Evolutionary conservation across 768 basidiomycete species (phyloP).

Genomic region (Sarcodon aspratus): DNA sequence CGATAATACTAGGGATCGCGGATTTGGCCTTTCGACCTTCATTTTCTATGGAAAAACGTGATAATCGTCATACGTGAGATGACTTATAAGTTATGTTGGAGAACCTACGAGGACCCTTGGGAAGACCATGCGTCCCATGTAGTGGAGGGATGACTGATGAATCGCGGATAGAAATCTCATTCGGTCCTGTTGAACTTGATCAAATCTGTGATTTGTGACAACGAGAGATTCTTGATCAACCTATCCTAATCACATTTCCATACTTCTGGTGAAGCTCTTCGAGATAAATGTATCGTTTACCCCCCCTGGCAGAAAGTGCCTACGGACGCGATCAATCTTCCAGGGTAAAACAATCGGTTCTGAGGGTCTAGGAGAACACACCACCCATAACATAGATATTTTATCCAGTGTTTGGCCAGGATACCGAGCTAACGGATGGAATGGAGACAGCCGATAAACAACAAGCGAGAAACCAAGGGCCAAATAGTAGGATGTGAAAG

Average conservation of each 20-base stretch:
- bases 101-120: constrained; percentile 14
- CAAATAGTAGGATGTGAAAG: not conserved
- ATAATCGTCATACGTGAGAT: not conserved
- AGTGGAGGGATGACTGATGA: constrained; percentile 9
- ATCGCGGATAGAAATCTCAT: constrained; percentile 13
- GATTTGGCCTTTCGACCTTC: not conserved
- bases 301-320: constrained; percentile 6
- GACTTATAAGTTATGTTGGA: not conserved
- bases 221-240: not conserved
- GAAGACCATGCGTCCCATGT: constrained; percentile 12
- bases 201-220: not conserved
- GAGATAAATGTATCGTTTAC: constrained; percentile 11
- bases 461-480: not conserved
- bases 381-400: constrained; percentile 8
- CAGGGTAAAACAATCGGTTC: not conserved
- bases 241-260: constrained; percentile 11
- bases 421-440: constrained; percentile 9
- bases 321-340: not conserved
- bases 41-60: not conserved
- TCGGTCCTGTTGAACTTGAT: constrained; percentile 23
- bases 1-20: not conserved
- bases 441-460: constrained; percentile 11
- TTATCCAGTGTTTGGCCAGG: constrained; percentile 9
- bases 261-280: constrained; percentile 11
- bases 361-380: not conserved